phyloP scores from a whole-genome alignment of 352 stramenopile genomes.

The Ophiocytium majus region DNA sequence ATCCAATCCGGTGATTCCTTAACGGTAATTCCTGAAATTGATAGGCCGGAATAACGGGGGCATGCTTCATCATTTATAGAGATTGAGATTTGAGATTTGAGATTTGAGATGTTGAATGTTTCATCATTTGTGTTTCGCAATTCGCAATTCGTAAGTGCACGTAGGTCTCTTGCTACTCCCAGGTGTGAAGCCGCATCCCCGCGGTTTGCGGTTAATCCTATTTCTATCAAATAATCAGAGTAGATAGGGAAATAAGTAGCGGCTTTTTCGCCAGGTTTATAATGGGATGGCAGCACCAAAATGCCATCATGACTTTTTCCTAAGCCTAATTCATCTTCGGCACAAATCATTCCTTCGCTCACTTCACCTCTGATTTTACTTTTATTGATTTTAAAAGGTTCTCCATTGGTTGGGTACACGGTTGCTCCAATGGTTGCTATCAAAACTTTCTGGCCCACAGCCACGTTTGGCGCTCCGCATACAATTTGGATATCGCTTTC shows the following conservation, averaged over 20 bases:
- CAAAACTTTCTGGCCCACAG: not conserved
- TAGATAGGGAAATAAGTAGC: not conserved
- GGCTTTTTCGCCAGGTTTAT: not conserved
- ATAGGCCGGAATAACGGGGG: not conserved
- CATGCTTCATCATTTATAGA: too few species aligned
- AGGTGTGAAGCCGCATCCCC: not conserved
- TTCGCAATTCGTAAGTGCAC: not conserved
- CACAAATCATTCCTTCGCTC: slow-evolving; percentile 2
- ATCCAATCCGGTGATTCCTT: not conserved
- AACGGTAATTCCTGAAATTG: not conserved
- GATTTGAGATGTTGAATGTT: too few species aligned
- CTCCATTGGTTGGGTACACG: not conserved
- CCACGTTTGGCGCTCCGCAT: slow-evolving; percentile 11
- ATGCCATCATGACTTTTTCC: slow-evolving; percentile 15
- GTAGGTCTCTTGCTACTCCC: not conserved
- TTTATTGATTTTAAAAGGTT: slow-evolving; percentile 15
- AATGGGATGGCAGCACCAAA: not conserved
- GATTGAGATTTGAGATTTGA: too few species aligned
- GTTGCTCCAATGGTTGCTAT: not conserved
- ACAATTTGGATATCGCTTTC: not conserved
- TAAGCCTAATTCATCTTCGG: slow-evolving; percentile 7
- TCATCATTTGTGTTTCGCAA: too few species aligned
- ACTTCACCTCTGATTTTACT: not conserved
- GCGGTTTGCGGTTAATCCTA: not conserved
- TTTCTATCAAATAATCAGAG: not conserved